Evolutionary conservation across 2,329 filamentous ascomycete species (phyloP).

Genomic region (Fusarium siculi): DNA sequence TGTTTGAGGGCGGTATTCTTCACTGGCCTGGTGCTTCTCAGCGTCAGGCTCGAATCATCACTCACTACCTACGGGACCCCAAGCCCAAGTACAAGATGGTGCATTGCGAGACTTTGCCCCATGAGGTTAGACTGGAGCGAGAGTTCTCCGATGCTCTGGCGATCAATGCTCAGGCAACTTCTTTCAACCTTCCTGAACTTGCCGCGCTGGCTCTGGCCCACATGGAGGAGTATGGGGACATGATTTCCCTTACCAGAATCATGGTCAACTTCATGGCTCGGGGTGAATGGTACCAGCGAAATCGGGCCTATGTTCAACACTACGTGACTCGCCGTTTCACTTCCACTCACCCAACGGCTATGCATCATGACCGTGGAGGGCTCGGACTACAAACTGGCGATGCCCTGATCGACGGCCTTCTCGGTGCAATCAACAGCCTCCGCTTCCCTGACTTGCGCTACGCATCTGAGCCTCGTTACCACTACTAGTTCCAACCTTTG

Average conservation of each 20-base stretch:
- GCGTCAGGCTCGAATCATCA: neutral
- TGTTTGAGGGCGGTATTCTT: neutral
- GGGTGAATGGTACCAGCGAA: neutral
- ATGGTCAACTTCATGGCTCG: neutral
- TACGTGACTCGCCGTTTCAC: neutral
- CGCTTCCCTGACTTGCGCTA: neutral
- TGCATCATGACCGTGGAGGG: neutral
- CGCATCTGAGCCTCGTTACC: neutral
- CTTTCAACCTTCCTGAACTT: neutral
- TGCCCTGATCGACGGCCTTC: neutral
- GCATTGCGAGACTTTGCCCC: neutral
- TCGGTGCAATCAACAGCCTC: neutral
- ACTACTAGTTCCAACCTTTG: neutral
- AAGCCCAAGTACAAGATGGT: neutral
- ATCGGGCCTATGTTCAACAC: neutral
- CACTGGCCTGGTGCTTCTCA: neutral
- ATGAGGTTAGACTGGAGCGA: neutral
- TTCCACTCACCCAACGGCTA: neutral
- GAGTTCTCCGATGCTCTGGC: neutral
- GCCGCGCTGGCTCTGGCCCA: neutral
- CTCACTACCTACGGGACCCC: neutral
- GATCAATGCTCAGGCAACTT: neutral
- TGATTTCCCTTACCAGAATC: neutral
- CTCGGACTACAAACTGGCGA: neutral
- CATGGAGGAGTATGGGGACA: neutral